A percentile compares a stretch with the other conserved stretches of the same genome.
phyloP scores from a whole-genome alignment of 2,329 filamentous ascomycete genomes.

The Beauveria bassiana region DNA sequence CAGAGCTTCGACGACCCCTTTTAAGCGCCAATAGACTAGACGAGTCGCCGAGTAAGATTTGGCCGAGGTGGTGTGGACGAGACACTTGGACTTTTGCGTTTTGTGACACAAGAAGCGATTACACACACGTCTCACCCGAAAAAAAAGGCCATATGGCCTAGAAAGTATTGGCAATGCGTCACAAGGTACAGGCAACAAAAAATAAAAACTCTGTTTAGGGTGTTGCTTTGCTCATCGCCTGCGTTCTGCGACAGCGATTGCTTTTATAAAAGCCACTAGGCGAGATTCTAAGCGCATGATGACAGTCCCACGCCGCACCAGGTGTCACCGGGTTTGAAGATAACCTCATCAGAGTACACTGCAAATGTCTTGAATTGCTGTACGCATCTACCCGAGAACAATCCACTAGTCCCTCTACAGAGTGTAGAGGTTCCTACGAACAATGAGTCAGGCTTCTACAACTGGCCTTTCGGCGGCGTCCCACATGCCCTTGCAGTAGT shows the following conservation, averaged over 20 bases:
- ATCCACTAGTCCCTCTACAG: background rate
- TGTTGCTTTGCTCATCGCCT: no score
- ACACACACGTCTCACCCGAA: no score
- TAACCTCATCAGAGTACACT: no score
- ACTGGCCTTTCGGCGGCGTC: background rate
- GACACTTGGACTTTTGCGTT: background rate
- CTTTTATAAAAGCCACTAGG: background rate
- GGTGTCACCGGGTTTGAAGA: no score
- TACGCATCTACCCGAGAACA: no score
- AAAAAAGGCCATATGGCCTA: no score
- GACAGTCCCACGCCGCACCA: background rate
- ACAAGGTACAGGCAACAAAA: no score
- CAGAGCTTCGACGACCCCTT: background rate
- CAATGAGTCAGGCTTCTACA: background rate
- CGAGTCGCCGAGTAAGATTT: conserved; percentile 3
- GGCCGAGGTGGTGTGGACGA: background rate
- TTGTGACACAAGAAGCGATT: background rate
- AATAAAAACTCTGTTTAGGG: background rate
- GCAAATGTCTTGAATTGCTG: no score
- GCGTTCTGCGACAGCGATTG: background rate
- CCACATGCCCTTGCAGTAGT: background rate
- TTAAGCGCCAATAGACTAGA: background rate
- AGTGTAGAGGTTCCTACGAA: background rate
- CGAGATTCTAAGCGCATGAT: background rate
- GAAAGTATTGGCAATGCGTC: no score